phyloP scores from a whole-genome alignment of 148 eudicot genomes.

The Gaultheria prostrata region DNA sequence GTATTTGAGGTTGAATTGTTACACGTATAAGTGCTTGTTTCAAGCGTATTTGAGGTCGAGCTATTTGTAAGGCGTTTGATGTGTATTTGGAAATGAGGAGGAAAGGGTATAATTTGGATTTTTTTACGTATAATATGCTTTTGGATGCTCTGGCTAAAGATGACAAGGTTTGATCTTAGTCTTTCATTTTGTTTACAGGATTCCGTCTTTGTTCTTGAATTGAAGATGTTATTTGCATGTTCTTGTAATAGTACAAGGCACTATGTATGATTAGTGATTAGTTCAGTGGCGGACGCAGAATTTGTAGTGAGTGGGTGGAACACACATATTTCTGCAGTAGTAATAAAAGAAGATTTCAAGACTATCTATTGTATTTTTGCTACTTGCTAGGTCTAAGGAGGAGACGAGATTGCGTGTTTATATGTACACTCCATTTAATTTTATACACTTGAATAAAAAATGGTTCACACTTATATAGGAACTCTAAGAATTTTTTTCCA shows the following conservation, averaged over 20 bases:
- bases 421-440: neutral
- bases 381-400: neutral
- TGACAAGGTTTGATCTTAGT: slow-evolving; percentile 45
- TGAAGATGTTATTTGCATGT: neutral
- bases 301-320: too few species aligned
- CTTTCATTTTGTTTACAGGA: neutral
- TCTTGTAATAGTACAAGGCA: neutral
- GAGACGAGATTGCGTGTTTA: too few species aligned
- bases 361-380: neutral
- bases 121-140: slow-evolving; percentile 73
- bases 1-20: slow-evolving; percentile 68
- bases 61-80: slow-evolving; percentile 37
- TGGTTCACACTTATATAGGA: neutral
- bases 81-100: slow-evolving; percentile 62
- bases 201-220: neutral
- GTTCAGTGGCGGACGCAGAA: neutral
- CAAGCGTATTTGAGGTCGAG: slow-evolving; percentile 74
- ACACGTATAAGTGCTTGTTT: slow-evolving; percentile 68
- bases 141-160: slow-evolving; percentile 74
- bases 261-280: neutral
- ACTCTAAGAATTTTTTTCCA: too few species aligned
- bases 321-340: too few species aligned
- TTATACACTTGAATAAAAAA: neutral
- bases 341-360: too few species aligned
- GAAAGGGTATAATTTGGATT: slow-evolving; percentile 60